Evolutionary conservation across 495 filamentous ascomycete genomes (phyloP), one percentile per base, ranked within the genome.

Genomic region (Talaromyces ruber): DNA sequence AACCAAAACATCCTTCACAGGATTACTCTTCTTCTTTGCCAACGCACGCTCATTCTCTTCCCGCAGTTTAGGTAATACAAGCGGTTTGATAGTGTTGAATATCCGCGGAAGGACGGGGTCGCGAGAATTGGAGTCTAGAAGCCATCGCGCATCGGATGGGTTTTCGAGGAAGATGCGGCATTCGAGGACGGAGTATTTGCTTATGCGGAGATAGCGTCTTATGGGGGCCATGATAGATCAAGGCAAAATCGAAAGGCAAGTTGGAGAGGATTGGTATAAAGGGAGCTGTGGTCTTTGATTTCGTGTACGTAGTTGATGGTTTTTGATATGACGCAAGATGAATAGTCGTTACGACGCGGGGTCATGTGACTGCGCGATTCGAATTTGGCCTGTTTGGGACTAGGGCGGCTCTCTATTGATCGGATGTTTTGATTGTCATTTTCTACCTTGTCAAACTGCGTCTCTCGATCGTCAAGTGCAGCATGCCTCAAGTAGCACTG

Each of bases 161-260:
- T 90, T 91, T 62, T 97, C 94, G 51, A 97, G 85, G 74, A 97
- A 98, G 67, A 98, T 93, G 45, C 93, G 91, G 56, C 88, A 89
- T 81, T 98, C 94, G 53, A 98, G 82, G 60, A 97, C 92, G 18
- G 94, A 95, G 73, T 89, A 89, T 69, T 92, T 89, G 62, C 86
- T 89, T 62, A 94, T 93, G 53, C 90, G 82, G 59, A 94, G 84
- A 66, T 94, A 94, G 64, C 90, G 84, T 37, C 90, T 86, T 51
- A 92, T 88, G 9, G 90, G 91, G 32, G 90, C 86, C 91, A 94
- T 96, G 61, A 22, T 65, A 57, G 6, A 11, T 14, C n/a, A 6
- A 12, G 26, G n/a, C 7, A 21, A 29, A n/a, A n/a, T n/a, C n/a
- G n/a, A n/a, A n/a, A n/a, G n/a, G n/a, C n/a, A n/a, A n/a, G n/a